A percentile compares a stretch with the other conserved stretches of the same genome.
Conservation (phyloP, 768 basidiomycete genomes). For the Phanerochaete carnosa region DNA sequence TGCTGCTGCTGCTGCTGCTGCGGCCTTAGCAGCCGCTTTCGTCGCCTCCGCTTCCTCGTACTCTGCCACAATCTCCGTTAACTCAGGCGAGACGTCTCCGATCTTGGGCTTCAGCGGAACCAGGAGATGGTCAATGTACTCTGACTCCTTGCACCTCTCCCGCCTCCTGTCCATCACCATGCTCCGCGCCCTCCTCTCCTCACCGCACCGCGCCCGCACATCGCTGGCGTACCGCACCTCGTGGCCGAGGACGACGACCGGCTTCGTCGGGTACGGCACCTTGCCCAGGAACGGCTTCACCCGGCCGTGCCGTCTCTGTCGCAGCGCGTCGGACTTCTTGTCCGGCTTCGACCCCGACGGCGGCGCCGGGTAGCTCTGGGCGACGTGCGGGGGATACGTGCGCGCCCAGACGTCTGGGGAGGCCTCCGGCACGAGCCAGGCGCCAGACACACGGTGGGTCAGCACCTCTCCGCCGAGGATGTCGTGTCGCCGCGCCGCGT, state of each 20-base stretch:
- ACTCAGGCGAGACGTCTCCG: background rate
- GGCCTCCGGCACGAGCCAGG: background rate
- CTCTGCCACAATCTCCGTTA: background rate
- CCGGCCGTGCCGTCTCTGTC: background rate
- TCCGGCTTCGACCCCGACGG: background rate
- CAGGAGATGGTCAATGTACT: background rate
- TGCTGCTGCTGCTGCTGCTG: no score
- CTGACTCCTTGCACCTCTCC: background rate
- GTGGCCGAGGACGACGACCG: background rate
- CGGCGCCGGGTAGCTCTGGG: background rate
- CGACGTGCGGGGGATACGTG: background rate
- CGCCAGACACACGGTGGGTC: background rate
- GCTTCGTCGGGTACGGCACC: background rate
- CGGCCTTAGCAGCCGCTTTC: no score
- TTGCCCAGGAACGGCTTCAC: background rate
- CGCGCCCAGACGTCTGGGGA: background rate
- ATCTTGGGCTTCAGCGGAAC: background rate
- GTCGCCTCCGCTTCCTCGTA: background rate
- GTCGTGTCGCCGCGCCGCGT: background rate
- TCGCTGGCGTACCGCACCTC: background rate
- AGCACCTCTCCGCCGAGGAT: background rate
- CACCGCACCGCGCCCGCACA: background rate
- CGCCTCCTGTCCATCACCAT: background rate
- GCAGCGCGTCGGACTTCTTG: background rate
- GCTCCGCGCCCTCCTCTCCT: background rate